Evolutionary conservation across 2,329 filamentous ascomycete species (phyloP).

Genomic region (Monosporascus sp.): DNA sequence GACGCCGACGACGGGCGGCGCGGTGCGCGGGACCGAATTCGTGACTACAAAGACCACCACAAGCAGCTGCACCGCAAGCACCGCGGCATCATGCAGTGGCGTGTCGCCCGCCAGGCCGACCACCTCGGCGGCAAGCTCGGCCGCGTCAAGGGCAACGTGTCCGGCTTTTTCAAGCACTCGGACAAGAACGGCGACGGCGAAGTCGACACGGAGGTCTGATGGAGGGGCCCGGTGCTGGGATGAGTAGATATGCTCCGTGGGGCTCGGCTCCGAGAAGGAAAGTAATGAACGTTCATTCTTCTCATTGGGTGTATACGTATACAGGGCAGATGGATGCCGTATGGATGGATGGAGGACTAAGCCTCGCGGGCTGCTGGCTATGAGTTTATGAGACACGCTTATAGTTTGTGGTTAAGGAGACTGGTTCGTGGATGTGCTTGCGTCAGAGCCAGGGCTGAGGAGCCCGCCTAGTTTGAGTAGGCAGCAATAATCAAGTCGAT

Average conservation of each 20-base stretch:
- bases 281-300: too few species aligned
- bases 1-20: slow-evolving; percentile 36
- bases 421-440: too few species aligned
- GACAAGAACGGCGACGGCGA: slow-evolving; percentile 51
- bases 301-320: too few species aligned
- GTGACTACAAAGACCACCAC: slow-evolving; percentile 55
- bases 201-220: slow-evolving; percentile 65
- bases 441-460: too few species aligned
- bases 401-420: too few species aligned
- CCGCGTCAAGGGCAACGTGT: slow-evolving; percentile 54
- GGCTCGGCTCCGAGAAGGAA: too few species aligned
- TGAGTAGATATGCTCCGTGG: background rate
- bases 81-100: slow-evolving; percentile 70
- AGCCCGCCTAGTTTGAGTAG: too few species aligned
- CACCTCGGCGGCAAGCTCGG: slow-evolving; percentile 46
- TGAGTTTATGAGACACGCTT: too few species aligned
- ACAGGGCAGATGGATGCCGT: too few species aligned
- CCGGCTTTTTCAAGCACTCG: slow-evolving; percentile 52
- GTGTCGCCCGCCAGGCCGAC: slow-evolving; percentile 45
- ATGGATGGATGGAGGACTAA: too few species aligned
- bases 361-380: too few species aligned
- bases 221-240: background rate
- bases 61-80: slow-evolving; percentile 61
- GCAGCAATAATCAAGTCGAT: too few species aligned
- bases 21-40: slow-evolving; percentile 45